Evolutionary conservation across 2,329 filamentous ascomycete genomes (phyloP), one percentile per base, ranked within the genome.

Genomic region (Cryphonectria carpinicola): DNA sequence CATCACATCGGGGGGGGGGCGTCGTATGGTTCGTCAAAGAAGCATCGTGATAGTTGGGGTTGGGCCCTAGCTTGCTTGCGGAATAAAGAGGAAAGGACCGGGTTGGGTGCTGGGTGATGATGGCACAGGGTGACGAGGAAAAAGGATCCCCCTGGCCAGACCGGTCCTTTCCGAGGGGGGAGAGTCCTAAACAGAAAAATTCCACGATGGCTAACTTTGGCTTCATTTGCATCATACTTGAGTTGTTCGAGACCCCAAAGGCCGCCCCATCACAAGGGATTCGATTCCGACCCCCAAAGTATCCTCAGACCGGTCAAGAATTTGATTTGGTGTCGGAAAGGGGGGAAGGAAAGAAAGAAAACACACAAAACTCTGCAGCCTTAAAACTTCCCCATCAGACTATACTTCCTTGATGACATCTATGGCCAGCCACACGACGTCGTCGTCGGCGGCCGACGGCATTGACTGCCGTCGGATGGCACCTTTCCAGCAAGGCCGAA

Each of bases 141-240:
- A 28, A 32, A 32, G 32, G 32, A 32, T 32, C 37, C 14, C 46
- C 11, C 58, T 58, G 70, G 64, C 70, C 52, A 70, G 70, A 63
- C 67, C 60, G 64, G 64, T 64, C 68, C 65, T 70, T 67, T 64
- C 13, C 65, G 37, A 58, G 61, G 56, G 17, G 43, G 6, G 22
- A 1, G 28, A 8, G 41, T 17, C 14, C 41, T 4, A 17, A 43
- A 43, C 14, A 17, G 39, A 14, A 65, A 46, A 56, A 49, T 46
- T 65, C 62, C 70, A 70, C 65, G 70, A 72, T 72, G 68, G 65
- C 65, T 67, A 52, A 54, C 66, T 60, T 67, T 49, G 56, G 68
- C 68, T 56, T 70, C 67, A 72, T 58, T 72, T 65, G 67, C 70
- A 72, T 67, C 68, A 70, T 70, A 62, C 66, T 43, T 43, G 66